phyloP scores from a whole-genome alignment of 1,284 basidiomycete species.

The Microbotryum intermedium region DNA sequence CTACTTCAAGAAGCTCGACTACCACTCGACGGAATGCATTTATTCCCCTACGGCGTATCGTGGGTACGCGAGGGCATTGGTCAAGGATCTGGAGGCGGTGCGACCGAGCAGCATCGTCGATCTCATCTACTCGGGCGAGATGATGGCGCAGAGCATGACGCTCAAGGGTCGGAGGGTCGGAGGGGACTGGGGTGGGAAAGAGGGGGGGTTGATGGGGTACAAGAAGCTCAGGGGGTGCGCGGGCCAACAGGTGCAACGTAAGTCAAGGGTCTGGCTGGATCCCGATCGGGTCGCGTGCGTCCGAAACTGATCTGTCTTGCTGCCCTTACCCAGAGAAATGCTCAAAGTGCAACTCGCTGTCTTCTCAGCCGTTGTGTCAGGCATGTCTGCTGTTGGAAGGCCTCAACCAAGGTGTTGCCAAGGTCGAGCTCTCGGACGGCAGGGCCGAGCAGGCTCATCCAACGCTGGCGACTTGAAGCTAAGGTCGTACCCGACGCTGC shows the following conservation, averaged over 20 bases:
- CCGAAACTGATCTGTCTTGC: not conserved
- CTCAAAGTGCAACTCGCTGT: conserved; percentile 81
- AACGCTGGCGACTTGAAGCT: too few species aligned
- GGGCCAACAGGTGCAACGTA: conserved; percentile 14
- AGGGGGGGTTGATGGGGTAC: conserved; percentile 41
- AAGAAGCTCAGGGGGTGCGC: conserved; percentile 10
- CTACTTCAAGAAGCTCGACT: conserved; percentile 57
- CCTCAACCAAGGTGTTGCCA: conserved; percentile 60
- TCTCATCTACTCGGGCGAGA: conserved; percentile 75
- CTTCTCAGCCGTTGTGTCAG: conserved; percentile 80
- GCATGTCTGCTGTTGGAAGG: conserved; percentile 84
- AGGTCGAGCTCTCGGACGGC: conserved; percentile 6
- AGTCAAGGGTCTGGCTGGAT: not conserved
- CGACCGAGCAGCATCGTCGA: conserved; percentile 92
- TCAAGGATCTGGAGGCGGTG: conserved; percentile 91
- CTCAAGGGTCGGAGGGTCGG: conserved; percentile 62
- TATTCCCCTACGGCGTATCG: conserved; percentile 93
- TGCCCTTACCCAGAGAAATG: conserved; percentile 59
- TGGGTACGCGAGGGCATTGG: conserved; percentile 84
- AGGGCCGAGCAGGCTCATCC: too few species aligned
- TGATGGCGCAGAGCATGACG: conserved; percentile 32
- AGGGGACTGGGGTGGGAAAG: conserved; percentile 64
- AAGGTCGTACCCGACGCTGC: too few species aligned
- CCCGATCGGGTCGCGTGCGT: too few species aligned
- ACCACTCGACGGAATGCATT: conserved; percentile 98